Conservation (phyloP, 1,284 basidiomycete species). For the Trichosporon coremiiforme region DNA sequence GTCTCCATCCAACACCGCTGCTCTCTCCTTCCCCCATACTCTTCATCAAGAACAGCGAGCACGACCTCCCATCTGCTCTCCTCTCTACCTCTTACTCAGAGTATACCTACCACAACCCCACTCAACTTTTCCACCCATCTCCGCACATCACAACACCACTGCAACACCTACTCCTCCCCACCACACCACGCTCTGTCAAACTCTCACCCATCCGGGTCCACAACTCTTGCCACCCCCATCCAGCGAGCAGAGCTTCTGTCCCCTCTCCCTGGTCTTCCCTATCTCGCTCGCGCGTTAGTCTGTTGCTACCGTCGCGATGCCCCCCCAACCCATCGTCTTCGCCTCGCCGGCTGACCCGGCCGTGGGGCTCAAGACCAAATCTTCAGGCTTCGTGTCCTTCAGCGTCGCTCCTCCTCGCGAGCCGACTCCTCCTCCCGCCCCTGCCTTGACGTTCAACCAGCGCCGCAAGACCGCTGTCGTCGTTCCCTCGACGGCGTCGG, state of each 20-base stretch:
- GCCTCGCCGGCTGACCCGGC: neutral
- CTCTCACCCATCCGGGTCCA: neutral
- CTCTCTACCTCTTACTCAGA: neutral
- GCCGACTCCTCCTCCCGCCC: slow-evolving; percentile 26
- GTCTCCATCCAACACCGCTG: neutral
- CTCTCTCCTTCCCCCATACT: neutral
- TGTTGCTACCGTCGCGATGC: slow-evolving; percentile 5
- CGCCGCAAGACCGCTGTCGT: slow-evolving; percentile 24
- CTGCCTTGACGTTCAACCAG: slow-evolving; percentile 27
- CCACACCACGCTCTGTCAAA: neutral
- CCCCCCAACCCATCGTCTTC: slow-evolving; percentile 16
- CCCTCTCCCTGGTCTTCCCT: neutral
- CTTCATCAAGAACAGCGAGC: neutral
- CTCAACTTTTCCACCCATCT: slow-evolving; percentile 13
- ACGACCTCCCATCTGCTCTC: neutral
- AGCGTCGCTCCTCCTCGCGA: slow-evolving; percentile 23
- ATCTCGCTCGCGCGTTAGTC: slow-evolving; percentile 1
- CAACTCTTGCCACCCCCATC: slow-evolving; percentile 15
- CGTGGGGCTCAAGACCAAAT: slow-evolving; percentile 10
- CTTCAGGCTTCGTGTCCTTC: slow-evolving; percentile 16
- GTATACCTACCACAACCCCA: neutral
- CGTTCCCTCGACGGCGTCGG: slow-evolving; percentile 19
- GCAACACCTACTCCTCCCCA: neutral
- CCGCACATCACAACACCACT: slow-evolving; percentile 10
- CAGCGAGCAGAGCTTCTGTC: slow-evolving; percentile 3